Conservation (phyloP, 164 flowering plant genomes). For the Tetrastigma voinierianum region DNA sequence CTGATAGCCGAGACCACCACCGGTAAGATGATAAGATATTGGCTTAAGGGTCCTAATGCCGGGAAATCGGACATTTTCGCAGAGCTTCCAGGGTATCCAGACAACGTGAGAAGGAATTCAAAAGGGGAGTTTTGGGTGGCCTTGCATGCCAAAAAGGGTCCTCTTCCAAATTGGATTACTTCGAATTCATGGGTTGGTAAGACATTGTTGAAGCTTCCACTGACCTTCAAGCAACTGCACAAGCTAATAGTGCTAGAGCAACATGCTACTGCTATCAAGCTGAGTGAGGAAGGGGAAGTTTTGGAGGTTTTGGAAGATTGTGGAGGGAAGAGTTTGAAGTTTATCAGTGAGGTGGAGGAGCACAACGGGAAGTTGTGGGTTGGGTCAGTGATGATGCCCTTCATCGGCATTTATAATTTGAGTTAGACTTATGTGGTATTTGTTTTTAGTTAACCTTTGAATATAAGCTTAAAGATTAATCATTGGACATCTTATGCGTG, state of each 20-base stretch:
- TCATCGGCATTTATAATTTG: conserved; percentile 40
- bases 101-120: conserved; percentile 54
- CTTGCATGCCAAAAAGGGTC: conserved; percentile 46
- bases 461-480: too few relatives aligned
- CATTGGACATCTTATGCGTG: too few relatives aligned
- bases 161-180: conserved; percentile 18
- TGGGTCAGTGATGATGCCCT: conserved; percentile 66
- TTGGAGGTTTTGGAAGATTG: conserved; percentile 57
- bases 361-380: conserved; percentile 66
- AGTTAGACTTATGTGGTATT: not conserved
- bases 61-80: conserved; percentile 46
- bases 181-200: conserved; percentile 38
- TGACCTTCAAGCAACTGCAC: conserved; percentile 41
- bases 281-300: conserved; percentile 47
- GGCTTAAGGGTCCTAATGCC: conserved; percentile 60
- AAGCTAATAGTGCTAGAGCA: conserved; percentile 40
- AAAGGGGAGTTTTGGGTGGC: conserved; percentile 79
- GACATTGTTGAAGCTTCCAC: conserved; percentile 35
- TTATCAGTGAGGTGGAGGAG: conserved; percentile 70
- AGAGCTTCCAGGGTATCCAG: conserved; percentile 64
- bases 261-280: conserved; percentile 52
- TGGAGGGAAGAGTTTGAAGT: conserved; percentile 50
- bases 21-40: conserved; percentile 44
- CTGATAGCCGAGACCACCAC: conserved; percentile 53
- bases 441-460: too few relatives aligned